phyloP scores from a whole-genome alignment of 169 alveolate species.

The Plasmodium sp. region DNA sequence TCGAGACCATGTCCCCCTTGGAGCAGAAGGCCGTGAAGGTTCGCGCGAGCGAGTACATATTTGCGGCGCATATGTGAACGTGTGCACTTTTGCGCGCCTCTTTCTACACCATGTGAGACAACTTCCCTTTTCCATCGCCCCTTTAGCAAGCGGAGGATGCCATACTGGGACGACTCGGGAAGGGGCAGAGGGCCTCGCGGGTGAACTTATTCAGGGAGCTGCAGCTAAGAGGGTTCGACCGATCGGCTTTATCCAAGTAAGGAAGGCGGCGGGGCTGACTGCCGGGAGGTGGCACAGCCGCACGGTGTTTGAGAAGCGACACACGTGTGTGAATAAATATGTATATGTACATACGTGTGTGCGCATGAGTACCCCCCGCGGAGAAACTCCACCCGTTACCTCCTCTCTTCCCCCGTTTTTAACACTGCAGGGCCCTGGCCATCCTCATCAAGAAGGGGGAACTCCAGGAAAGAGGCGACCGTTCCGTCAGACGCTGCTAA shows the following conservation, averaged over 20 bases:
- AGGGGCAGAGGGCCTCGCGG: slow-evolving; percentile 88
- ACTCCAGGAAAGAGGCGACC: slow-evolving; percentile 90
- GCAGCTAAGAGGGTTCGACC: slow-evolving; percentile 85
- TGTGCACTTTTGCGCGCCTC: neutral
- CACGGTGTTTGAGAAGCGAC: neutral
- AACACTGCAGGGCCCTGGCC: slow-evolving; percentile 83
- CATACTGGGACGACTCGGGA: slow-evolving; percentile 84
- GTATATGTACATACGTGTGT: neutral
- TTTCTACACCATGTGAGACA: neutral
- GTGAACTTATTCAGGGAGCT: slow-evolving; percentile 84
- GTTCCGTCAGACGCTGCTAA: slow-evolving; percentile 85
- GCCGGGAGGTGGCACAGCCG: neutral
- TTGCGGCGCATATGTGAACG: neutral
- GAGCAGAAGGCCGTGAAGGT: slow-evolving; percentile 88
- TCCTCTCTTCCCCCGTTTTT: neutral
- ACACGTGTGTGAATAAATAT: neutral
- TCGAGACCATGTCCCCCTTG: slow-evolving; percentile 86
- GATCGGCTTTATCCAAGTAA: slow-evolving; percentile 80
- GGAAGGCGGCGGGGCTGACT: neutral
- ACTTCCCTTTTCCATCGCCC: neutral
- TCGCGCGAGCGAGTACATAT: neutral
- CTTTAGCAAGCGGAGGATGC: slow-evolving; percentile 88
- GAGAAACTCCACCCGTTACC: neutral
- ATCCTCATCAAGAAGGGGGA: slow-evolving; percentile 85
- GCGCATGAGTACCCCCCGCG: neutral